phyloP scores from a whole-genome alignment of 768 basidiomycete genomes.

The Trametes maxima region DNA sequence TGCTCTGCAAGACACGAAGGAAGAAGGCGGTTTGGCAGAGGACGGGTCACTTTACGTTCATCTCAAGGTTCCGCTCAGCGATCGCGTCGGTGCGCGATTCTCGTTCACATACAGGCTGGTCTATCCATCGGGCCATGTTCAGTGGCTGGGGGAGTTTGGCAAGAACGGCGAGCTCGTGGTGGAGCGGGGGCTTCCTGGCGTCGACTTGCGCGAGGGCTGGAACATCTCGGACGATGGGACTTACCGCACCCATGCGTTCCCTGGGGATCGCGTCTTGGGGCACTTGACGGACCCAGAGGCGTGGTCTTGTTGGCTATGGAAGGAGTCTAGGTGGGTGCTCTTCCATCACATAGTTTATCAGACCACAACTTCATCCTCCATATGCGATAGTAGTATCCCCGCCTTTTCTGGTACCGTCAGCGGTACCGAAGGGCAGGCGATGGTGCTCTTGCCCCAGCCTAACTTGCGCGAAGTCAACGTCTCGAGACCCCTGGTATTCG shows the following conservation, averaged over 20 bases:
- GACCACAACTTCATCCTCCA: background rate
- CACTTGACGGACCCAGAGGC: conserved; percentile 15
- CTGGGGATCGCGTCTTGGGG: conserved; percentile 13
- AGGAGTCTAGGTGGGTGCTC: conserved; percentile 20
- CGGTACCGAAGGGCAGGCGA: background rate
- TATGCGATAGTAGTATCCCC: background rate
- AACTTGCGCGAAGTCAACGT: conserved; percentile 5
- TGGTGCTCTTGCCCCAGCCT: conserved; percentile 22
- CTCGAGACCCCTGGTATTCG: conserved; percentile 23
- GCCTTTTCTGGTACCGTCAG: background rate
- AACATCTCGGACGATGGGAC: conserved; percentile 16
- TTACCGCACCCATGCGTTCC: conserved; percentile 4
- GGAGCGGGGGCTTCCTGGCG: conserved; percentile 22
- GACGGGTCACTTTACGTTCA: conserved; percentile 23
- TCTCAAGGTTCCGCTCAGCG: conserved; percentile 16
- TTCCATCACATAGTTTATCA: background rate
- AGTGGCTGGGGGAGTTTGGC: conserved; percentile 32
- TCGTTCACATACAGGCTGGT: conserved; percentile 35
- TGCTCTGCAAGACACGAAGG: conserved; percentile 2
- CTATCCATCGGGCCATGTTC: conserved; percentile 26
- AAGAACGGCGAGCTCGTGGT: conserved; percentile 28
- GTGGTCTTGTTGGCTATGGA: conserved; percentile 28
- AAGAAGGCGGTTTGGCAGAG: background rate
- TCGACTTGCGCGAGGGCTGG: conserved; percentile 24
- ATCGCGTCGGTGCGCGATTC: conserved; percentile 17